Evolutionary conservation across 2,329 filamentous ascomycete species (phyloP).

Genomic region (Paecilomyces fulvus): DNA sequence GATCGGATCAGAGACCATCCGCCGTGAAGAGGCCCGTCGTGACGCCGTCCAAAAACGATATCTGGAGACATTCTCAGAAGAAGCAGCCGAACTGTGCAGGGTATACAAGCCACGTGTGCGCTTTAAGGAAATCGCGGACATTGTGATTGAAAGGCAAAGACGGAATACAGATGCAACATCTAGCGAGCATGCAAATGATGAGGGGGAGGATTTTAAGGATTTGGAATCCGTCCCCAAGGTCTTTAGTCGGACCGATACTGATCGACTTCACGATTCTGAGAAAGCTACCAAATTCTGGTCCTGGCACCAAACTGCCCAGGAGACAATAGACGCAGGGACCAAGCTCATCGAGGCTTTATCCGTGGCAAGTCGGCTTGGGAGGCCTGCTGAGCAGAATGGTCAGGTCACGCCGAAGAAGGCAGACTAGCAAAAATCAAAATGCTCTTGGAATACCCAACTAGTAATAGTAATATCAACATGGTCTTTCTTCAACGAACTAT

Average conservation of each 20-base stretch:
- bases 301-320: constrained; percentile 41
- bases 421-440: not conserved
- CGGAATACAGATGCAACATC: not conserved
- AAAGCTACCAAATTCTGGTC: constrained; percentile 46
- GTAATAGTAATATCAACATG: not conserved
- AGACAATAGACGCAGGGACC: constrained; percentile 44
- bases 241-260: not conserved
- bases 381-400: not conserved
- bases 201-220: not conserved
- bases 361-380: constrained; percentile 9
- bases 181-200: not conserved
- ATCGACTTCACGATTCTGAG: constrained; percentile 22
- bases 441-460: not conserved
- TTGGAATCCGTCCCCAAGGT: not conserved
- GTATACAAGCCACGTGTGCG: constrained; percentile 18
- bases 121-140: constrained; percentile 22
- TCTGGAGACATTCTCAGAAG: constrained; percentile 41
- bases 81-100: constrained; percentile 1
- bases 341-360: constrained; percentile 41
- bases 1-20: constrained; percentile 71
- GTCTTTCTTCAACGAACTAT: not conserved
- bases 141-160: constrained; percentile 4
- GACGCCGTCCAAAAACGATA: constrained; percentile 70
- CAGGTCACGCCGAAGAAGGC: not conserved
- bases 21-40: constrained; percentile 71